Base-by-base conservation (phyloP, 345 rosid genomes). In the Populus nigra region DNA sequence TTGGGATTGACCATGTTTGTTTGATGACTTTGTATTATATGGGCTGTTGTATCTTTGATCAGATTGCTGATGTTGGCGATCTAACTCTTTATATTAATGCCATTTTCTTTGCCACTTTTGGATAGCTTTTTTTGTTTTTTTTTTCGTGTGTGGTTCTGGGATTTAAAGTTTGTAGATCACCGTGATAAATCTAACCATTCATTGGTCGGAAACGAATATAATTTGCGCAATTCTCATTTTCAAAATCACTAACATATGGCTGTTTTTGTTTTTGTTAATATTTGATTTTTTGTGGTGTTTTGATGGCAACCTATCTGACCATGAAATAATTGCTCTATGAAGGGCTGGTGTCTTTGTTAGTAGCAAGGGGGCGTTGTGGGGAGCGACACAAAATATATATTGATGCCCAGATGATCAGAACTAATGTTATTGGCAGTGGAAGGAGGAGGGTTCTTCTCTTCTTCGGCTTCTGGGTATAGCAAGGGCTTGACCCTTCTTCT, bases 361-460 rank as follows among this genome's bases (percentile, higher is more conserved):
- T 68, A 71, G 66, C 29, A 68, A 68, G 61, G 79, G 72, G 82
- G 83, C 74, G 79, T 81, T 74, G 71, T 77, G 78, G 71, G 82
- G 62, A 80, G 76, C 41, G 68, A 49, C 36, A 68, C 47, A 76
- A 84, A 77, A 69, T 72, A 27, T 66, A 69, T 67, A 50, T 67
- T 45, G 53, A 25, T 69, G 72, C 76, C 77, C 90, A 85, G 89
- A 91, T 96, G 98, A 90, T 84, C 85, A 88, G 88, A 84, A 88
- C 93, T 84, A 88, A 96, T 96, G 99, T 91, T 96, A 91, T 86
- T 93, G 77, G 93, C 95, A 85, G 95, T 89, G 79, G 97, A 93
- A 93, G 98, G 98, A 90, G 97, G 99, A 80, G 93, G 96, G 65
- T 93, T 96, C 85, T 96, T 96, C 93, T 93, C 96, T 88, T 87